A percentile compares a stretch with the other conserved stretches of the same genome.
These are phyloP conservation scores for Magnaporthiopsis rhizophila DNA, from an alignment of 2,329 filamentous ascomycete species.

Conservation along the genomic window DNA sequence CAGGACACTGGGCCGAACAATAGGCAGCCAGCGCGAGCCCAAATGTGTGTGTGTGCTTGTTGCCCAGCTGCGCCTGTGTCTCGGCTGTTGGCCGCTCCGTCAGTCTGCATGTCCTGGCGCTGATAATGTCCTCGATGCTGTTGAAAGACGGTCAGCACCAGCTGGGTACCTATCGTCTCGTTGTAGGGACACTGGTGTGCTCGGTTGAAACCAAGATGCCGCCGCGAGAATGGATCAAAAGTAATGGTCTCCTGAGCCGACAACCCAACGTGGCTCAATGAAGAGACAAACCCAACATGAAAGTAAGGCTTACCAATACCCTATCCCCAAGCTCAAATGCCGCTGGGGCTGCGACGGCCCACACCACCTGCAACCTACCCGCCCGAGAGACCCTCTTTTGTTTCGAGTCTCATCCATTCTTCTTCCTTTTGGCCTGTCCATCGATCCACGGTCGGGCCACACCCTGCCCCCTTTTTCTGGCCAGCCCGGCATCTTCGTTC, in stretches of 20 bases:
- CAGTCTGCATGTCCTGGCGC: background rate
- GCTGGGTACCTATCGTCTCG: too few species aligned
- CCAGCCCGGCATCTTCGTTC: background rate
- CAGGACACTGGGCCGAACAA: too few species aligned
- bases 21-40: too few species aligned
- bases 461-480: background rate
- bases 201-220: background rate
- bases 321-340: background rate
- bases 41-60: background rate
- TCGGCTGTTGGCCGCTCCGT: background rate
- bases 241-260: background rate
- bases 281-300: background rate
- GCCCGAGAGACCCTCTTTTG: background rate
- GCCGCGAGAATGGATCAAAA: background rate
- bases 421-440: background rate
- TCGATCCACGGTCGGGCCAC: slow-evolving; percentile 7
- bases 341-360: background rate
- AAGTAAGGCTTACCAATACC: background rate
- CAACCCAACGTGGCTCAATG: background rate
- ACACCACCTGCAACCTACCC: background rate
- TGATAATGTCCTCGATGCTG: background rate
- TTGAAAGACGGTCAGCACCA: too few species aligned
- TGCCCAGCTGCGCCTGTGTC: background rate
- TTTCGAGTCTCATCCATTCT: slow-evolving; percentile 6
- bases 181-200: background rate